A percentile compares a stretch with the other conserved stretches of the same genome.
Conservation (phyloP, 2,329 filamentous ascomycete species). For the Alternaria hordeiaustralica region DNA sequence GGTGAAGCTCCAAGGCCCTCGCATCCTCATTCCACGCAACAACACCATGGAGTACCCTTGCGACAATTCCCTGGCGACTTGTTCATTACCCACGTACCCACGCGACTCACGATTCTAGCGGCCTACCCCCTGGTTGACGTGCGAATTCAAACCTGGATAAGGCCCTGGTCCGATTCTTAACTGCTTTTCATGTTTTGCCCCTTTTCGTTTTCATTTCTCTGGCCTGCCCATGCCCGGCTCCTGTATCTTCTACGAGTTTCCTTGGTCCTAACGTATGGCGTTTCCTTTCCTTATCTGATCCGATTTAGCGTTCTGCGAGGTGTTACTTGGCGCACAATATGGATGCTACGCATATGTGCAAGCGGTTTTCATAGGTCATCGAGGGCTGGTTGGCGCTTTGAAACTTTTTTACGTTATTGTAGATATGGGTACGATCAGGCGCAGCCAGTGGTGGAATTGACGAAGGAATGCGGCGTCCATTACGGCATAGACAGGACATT, state of each 20-base stretch:
- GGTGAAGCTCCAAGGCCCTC: slow-evolving; percentile 1
- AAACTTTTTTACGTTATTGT: background rate
- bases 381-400: slow-evolving; percentile 1
- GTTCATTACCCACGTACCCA: slow-evolving; percentile 1
- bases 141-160: background rate
- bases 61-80: slow-evolving; percentile 2
- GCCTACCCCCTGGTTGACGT: background rate
- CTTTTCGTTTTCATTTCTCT: background rate
- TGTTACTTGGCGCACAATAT: slow-evolving; percentile 3
- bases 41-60: background rate
- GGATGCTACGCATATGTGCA: slow-evolving; percentile 8
- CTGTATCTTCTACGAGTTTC: slow-evolving; percentile 3
- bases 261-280: background rate
- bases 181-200: background rate
- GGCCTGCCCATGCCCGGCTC: background rate
- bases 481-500: background rate
- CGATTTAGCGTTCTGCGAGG: slow-evolving; percentile 11
- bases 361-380: background rate
- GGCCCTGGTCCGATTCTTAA: background rate
- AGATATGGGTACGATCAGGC: background rate
- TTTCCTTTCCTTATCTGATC: background rate
- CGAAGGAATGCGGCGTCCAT: background rate
- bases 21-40: background rate
- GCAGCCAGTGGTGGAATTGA: background rate
- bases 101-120: slow-evolving; percentile 1